Conservation (phyloP, 2,329 filamentous ascomycete species). For the Leptographium lundbergii region DNA sequence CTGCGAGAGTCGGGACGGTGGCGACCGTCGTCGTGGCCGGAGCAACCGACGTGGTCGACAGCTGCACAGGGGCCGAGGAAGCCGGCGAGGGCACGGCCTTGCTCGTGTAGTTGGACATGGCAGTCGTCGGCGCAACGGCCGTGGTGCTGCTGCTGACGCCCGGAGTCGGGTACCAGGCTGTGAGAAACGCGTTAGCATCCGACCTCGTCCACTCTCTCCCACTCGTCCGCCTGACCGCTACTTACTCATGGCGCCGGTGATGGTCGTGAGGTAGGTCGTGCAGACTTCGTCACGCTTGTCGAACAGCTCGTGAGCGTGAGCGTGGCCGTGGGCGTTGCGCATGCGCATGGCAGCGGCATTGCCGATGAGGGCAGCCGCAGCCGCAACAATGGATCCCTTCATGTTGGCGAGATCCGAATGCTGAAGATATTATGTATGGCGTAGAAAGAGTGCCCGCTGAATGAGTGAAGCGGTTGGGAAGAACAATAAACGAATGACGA, state of each 20-base stretch:
- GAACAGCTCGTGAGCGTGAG: conserved; percentile 44
- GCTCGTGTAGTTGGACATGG: not conserved
- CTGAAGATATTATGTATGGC: conserved; percentile 8
- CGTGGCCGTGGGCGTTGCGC: conserved; percentile 32
- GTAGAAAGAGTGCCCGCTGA: conserved; percentile 65
- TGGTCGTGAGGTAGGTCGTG: conserved; percentile 62
- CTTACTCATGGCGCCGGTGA: conserved; percentile 47
- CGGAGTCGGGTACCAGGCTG: conserved; percentile 2
- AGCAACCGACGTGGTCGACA: conserved; percentile 9
- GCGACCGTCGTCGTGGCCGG: conserved; percentile 11
- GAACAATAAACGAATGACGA: conserved; percentile 32
- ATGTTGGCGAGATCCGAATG: conserved; percentile 35
- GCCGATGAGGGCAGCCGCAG: conserved; percentile 48
- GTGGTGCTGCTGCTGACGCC: not conserved
- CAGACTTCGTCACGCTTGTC: conserved; percentile 42
- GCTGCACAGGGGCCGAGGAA: conserved; percentile 1
- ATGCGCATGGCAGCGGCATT: conserved; percentile 41
- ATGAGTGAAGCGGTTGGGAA: conserved; percentile 70
- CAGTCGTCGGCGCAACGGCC: not conserved
- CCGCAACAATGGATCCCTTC: conserved; percentile 59
- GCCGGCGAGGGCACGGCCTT: not conserved
- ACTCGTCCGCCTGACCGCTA: too few species aligned
- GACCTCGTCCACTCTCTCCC: too few species aligned
- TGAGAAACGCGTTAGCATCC: not conserved
- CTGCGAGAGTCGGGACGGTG: conserved; percentile 36